A percentile compares a stretch with the other conserved stretches of the same genome.
phyloP scores from a whole-genome alignment of 2,329 filamentous ascomycete genomes.

The Colletotrichum tamarilloi region DNA sequence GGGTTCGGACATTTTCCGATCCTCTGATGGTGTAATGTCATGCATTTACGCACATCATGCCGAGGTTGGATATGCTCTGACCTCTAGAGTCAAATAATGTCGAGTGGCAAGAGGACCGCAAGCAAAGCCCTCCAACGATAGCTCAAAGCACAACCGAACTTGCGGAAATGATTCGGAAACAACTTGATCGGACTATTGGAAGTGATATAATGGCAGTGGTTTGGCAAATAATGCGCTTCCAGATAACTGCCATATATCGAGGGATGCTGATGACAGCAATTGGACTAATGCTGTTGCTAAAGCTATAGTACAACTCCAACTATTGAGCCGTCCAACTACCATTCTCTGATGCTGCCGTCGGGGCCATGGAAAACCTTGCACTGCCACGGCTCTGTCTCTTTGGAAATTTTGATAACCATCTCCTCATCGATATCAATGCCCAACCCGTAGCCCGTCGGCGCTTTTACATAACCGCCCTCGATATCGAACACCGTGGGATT shows the following conservation, averaged over 20 bases:
- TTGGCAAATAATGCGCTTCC: too few relatives aligned
- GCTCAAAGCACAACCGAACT: too few relatives aligned
- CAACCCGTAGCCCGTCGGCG: slow-evolving; percentile 64
- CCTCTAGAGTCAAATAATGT: too few relatives aligned
- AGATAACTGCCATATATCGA: too few relatives aligned
- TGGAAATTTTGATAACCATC: slow-evolving; percentile 63
- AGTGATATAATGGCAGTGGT: too few relatives aligned
- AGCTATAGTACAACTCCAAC: background rate
- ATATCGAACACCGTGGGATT: slow-evolving; percentile 70
- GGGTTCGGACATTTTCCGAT: background rate
- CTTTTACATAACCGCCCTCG: slow-evolving; percentile 64
- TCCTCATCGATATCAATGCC: slow-evolving; percentile 75
- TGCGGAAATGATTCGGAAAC: too few relatives aligned
- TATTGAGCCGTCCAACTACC: slow-evolving; percentile 51
- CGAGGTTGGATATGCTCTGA: too few relatives aligned
- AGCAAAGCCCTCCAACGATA: too few relatives aligned
- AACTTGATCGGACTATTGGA: too few relatives aligned
- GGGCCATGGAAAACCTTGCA: slow-evolving; percentile 68
- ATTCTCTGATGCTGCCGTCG: slow-evolving; percentile 69
- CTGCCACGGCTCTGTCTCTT: slow-evolving; percentile 63
- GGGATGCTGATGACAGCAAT: too few relatives aligned
- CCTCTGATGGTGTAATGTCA: background rate
- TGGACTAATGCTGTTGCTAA: background rate
- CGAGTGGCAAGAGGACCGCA: too few relatives aligned
- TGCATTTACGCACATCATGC: too few relatives aligned